Conservation (phyloP, 2,329 filamentous ascomycete species). For the Xylariaceae sp. region DNA sequence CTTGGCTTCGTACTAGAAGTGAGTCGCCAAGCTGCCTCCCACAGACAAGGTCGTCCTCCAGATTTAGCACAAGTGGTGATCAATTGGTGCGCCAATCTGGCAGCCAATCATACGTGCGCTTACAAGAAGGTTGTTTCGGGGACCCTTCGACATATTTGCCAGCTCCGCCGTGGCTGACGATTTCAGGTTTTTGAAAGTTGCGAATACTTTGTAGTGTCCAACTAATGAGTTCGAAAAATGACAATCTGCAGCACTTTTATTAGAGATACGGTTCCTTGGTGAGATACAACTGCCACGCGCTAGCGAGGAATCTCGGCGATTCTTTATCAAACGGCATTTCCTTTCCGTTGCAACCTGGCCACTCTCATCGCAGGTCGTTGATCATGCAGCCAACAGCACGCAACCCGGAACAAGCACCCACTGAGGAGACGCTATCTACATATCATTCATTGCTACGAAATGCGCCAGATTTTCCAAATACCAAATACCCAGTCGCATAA, state of each 20-base stretch:
- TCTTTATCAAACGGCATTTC: constrained; percentile 12
- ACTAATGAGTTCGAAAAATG: constrained; percentile 8
- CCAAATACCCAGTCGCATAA: neutral
- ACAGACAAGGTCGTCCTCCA: constrained; percentile 1
- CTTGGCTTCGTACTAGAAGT: constrained; percentile 2
- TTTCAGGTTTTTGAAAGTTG: neutral
- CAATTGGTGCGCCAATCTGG: constrained; percentile 5
- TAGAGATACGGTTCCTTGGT: constrained; percentile 2
- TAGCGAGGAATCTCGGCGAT: constrained; percentile 14
- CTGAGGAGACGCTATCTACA: neutral
- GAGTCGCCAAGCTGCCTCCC: constrained; percentile 4
- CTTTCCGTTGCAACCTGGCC: constrained; percentile 4
- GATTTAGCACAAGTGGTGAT: constrained; percentile 4
- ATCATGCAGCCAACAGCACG: constrained; percentile 14
- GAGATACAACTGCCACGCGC: constrained; percentile 4
- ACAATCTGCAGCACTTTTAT: constrained; percentile 14
- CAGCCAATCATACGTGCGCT: constrained; percentile 5
- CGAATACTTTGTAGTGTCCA: too few species aligned
- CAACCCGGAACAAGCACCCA: constrained; percentile 6
- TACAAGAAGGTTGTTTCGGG: constrained; percentile 20
- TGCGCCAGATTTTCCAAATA: neutral
- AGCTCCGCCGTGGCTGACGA: too few species aligned
- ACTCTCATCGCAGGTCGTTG: constrained; percentile 1
- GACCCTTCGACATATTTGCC: too few species aligned
- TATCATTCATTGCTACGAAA: neutral